Evolutionary conservation across 495 filamentous ascomycete genomes (phyloP), one percentile per base, ranked within the genome.

Genomic region (Cercophora samala): DNA sequence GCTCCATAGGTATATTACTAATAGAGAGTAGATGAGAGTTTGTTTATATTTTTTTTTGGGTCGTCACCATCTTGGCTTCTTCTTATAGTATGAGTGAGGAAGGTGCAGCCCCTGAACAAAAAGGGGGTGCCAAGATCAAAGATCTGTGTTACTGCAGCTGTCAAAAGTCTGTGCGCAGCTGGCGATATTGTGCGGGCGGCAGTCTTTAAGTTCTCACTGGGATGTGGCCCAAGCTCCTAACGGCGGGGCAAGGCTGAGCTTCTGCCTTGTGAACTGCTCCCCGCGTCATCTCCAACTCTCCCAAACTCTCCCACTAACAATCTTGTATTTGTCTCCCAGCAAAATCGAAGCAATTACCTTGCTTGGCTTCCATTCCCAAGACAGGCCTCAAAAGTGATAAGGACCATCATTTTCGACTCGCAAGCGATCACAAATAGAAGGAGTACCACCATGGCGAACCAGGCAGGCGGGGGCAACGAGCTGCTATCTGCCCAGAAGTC

Each of bases 401-500:
- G 11, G 37, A 25, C 4, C 21, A 24, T 6, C 3, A 19, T 25
- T 29, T 60, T 60, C 26, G 22, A 24, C 58, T 29, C 37, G 61
- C 5, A 54, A 66, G 21, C 68, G 58, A 66, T 18, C 55, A 46
- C 26, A 15, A 25, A 15, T 18, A 9, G 19, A 51, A 54, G n/a
- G 61, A 55, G 46, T 18, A 56, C 53, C n/a, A 23, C 58, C 62
- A 58, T 62, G 19, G 22, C 17, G 51, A 9, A 62, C 25, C 56
- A 72, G 72, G 70, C 37, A 46, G 68, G 70, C 29, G 53, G 62
- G 42, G 69, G 60, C 51, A 75, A 75, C 70, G 63, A 70, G 58
- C 66, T 75, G 66, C 68, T 86, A 22, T 86, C 84, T 9, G 76
- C 77, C 11, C 81, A 84, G 66, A 80, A 82, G 68, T 77, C 89